Evolutionary conservation across 352 stramenopile genomes (phyloP), one percentile per base, ranked within the genome.

Genomic region (Pythium pyrilobum): DNA sequence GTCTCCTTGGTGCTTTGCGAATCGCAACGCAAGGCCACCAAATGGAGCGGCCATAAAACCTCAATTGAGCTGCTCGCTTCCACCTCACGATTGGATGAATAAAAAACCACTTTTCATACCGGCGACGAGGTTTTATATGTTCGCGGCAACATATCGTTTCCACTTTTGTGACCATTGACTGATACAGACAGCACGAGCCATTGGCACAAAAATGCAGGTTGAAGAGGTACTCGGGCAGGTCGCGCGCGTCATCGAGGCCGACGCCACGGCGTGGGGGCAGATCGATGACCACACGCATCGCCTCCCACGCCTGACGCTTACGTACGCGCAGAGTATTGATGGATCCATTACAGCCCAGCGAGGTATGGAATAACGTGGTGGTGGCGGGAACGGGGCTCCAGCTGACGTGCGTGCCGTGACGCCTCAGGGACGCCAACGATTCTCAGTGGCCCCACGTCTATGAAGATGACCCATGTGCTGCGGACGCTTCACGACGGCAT

Each of bases 241-340:
- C 45, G 52, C 50, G 32, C 50, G 57, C 5, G 50, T 64, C 13
- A 59, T 81, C n/a, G 59, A 47, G 38, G 50, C 49, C 24, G 69
- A 64, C 27, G 58, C 66, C 21, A 48, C 67, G 18, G 53, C 18
- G 12, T 71, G 64, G 69, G 52, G 48, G 18, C 42, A 23, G 2
- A 21, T 32, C 31, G 40, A 32, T n/a, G 42, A 59, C 20, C 47
- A 52, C 20, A 18, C 13, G 3, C 15, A 6, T 32, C 20, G 1
- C 8, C 38, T 68, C 37, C 77, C 81, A 3, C 78, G 83, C 25
- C 56, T 96, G 36, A 96, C 87, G 33, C 61, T 96, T 16, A 94
- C 85, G 11, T 96, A 96, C 50, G 87, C 87, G 34, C 87, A 96
- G 53, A 96, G 87, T 51, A 82, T 96, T 10, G 87, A 96, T 45